Evolutionary conservation across 78 protist genomes (phyloP), one percentile per base, ranked within the genome.

Genomic region (Speleostelium caveatum): DNA sequence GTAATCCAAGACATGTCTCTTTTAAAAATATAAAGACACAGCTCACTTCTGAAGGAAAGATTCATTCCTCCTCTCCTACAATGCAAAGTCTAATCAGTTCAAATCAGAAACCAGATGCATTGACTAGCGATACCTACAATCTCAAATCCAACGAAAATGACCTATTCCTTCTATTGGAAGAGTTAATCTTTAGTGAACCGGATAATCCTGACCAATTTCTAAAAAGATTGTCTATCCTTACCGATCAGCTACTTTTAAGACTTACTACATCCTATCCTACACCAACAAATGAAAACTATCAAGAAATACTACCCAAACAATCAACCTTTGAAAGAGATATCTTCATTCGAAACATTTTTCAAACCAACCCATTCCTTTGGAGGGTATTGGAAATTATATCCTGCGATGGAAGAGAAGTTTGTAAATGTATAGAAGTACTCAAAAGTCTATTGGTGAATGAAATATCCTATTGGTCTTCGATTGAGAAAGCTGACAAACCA

Each of bases 261-360:
- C 36, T 67, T 4, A 7, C 22, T 19, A 38, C 71, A 3, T 28
- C 36, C 1, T 63, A 88, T 30, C 26, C 51, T 3, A 67, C 51
- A 19, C 94, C 94, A 59, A 30, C 85, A 0, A 72, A 49, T 12
- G 94, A 88, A 16, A 69, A 41, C 32, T 88, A 88, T 55, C 73
- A 63, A 53, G 94, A 88, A 17, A 69, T 63, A 6, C 14, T 88
- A 63, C 94, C 94, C 26, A 88, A 78, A 41, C 86, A 42, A 30
- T 72, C 94, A 30, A 41, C 30, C n/a, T 88, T 51, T 49, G 86
- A 78, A 49, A 32, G 87, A 3, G 94, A 88, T 53, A 24, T 73
- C 19, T 88, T 42, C 45, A 30, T 88, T 21, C 28, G 78, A 5
- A 88, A 88, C 45, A 16, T 73, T 24, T 88, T 88, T 39, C 87